These are phyloP conservation scores for Globisporangium uncinulatum DNA, from an alignment of 352 stramenopile species.

Conservation along the genomic window DNA sequence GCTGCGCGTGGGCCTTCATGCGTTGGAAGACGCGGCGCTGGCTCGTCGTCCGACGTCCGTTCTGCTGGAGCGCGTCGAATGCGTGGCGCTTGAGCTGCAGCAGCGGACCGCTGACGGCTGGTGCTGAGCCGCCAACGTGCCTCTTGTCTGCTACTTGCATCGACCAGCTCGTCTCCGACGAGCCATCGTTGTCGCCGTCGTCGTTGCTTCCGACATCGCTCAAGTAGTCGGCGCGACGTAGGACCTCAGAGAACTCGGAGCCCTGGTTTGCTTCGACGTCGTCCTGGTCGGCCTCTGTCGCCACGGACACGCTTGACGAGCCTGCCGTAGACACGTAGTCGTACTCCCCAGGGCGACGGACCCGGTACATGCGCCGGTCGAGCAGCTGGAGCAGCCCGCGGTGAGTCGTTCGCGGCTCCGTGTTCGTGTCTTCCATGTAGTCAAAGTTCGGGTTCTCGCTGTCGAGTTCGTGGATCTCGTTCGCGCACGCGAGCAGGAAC, in stretches of 20 bases:
- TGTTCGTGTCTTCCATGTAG: slow-evolving; percentile 53
- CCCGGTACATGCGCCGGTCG: background rate
- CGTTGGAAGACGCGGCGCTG: slow-evolving; percentile 43
- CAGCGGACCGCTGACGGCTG: slow-evolving; percentile 2
- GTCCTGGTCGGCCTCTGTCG: slow-evolving; percentile 19
- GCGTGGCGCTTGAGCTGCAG: slow-evolving; percentile 23
- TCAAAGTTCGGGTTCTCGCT: slow-evolving; percentile 62
- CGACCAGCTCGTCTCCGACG: background rate
- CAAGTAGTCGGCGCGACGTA: slow-evolving; percentile 45
- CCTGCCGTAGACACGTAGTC: slow-evolving; percentile 51
- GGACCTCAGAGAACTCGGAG: slow-evolving; percentile 51
- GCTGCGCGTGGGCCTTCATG: slow-evolving; percentile 9
- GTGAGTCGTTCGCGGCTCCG: slow-evolving; percentile 6
- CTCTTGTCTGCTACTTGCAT: background rate
- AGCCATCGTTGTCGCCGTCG: background rate
- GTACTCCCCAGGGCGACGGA: slow-evolving; percentile 11
- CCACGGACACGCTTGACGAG: slow-evolving; percentile 17
- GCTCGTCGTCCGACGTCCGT: slow-evolving; percentile 10
- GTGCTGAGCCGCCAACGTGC: background rate
- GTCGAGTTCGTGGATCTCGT: slow-evolving; percentile 79
- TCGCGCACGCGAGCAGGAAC: slow-evolving; percentile 69
- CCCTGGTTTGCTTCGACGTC: slow-evolving; percentile 43
- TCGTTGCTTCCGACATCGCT: slow-evolving; percentile 22
- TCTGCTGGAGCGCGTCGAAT: slow-evolving; percentile 16
- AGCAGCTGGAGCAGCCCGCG: background rate